Evolutionary conservation across 169 alveolate species (phyloP), one percentile per base, ranked within the genome.

Genomic region (Blepharisma undulans): DNA sequence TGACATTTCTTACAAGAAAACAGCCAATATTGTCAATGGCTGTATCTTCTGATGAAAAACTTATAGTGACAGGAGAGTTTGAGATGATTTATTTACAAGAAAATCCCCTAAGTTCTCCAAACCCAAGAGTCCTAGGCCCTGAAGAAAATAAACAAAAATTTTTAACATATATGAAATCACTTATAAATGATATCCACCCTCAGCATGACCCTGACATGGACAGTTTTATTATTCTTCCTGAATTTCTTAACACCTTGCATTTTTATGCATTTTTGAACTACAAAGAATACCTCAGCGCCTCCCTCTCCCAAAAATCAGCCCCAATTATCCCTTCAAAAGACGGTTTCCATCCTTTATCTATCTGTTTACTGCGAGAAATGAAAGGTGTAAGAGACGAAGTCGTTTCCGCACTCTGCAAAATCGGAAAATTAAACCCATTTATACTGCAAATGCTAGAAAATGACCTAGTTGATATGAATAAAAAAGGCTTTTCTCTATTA

Each of bases 191-290:
- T 12, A 21, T 32, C n/a, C 22, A 21, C 72, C 60, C 72, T 71
- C 76, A 27, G 48, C 91, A 86, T 86, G 72, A 86, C 27, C 82
- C 84, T 3, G 61, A 27, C 8, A 71, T 71, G 84, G 91, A 86
- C 66, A 86, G 72, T 12, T 86, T 60, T 25, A 21, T 86, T 27
- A 71, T 86, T 21, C 29, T 60, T 12, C 91, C 91, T 5, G 61
- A 86, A 4, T 32, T 71, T 30, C 30, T 86, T 32, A 86, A 86
- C 61, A 66, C 91, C 22, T 4, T 72, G 27, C 91, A 86, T 36
- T 66, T 86, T 72, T 86, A 78, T 6, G 34, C 86, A 22, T 78
- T 78, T 78, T 78, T 78, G 34, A 36, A 36, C 8, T 32, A 27
- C 25, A 78, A 36, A 78, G 86, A 78, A 29, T 21, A 78, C 34